Percentiles rank a stretch among this genome's conserved stretches.
phyloP scores from a whole-genome alignment of 495 filamentous ascomycete genomes.

The Sordaria brevicollis region DNA sequence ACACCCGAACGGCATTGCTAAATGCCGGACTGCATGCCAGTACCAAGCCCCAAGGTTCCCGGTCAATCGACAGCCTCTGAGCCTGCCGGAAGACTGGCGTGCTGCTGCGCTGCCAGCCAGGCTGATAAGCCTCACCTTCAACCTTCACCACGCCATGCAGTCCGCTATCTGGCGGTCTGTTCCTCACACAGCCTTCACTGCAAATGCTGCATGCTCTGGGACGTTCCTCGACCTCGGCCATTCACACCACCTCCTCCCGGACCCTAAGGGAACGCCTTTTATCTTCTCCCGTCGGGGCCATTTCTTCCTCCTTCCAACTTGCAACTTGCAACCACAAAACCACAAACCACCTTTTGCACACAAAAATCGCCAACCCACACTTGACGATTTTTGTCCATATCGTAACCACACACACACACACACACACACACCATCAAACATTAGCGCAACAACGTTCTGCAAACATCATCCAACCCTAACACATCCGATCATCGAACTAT shows the following conservation, averaged over 20 bases:
- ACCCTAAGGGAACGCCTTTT: background rate
- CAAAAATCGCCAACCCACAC: no score
- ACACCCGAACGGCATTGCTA: background rate
- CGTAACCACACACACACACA: no score
- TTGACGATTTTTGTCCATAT: no score
- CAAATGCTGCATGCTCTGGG: no score
- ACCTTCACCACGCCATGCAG: background rate
- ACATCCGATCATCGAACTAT: background rate
- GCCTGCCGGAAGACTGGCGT: background rate
- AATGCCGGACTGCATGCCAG: background rate
- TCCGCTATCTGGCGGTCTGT: no score
- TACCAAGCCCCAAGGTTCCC: background rate
- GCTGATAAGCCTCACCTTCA: no score
- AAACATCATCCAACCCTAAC: background rate
- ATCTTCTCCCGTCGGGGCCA: background rate
- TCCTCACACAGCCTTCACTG: background rate
- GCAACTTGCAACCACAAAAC: background rate
- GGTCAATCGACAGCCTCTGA: background rate
- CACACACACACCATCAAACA: no score
- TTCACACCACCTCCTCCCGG: background rate
- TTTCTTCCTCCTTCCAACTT: background rate
- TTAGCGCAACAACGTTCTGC: background rate
- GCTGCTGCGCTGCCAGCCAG: background rate
- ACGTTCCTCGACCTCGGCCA: background rate
- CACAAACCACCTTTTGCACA: no score